Evolutionary conservation across 495 filamentous ascomycete genomes (phyloP).

Genomic region (Cryomyces antarcticus): DNA sequence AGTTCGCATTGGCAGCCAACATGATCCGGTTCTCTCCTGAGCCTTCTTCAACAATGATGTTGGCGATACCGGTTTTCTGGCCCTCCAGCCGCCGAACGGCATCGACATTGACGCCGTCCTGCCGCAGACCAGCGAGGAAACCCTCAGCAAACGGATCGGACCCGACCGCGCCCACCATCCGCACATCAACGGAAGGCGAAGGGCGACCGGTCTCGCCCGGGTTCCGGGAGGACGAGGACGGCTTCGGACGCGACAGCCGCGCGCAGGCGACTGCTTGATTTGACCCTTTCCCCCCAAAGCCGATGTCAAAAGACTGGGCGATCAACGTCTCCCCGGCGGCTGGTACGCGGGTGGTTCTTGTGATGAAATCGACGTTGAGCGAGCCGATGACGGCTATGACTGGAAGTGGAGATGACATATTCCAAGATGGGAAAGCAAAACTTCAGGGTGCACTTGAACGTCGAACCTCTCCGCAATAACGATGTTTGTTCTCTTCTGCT

Average conservation of each 20-base stretch:
- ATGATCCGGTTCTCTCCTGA: slow-evolving; percentile 79
- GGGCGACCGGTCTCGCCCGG: background rate
- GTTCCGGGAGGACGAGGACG: background rate
- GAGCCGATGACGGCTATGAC: slow-evolving; percentile 68
- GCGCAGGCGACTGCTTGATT: slow-evolving; percentile 81
- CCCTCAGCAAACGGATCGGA: slow-evolving; percentile 38
- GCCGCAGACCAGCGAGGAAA: slow-evolving; percentile 22
- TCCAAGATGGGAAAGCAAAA: too few species aligned
- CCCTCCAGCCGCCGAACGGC: slow-evolving; percentile 28
- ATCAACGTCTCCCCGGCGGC: slow-evolving; percentile 73
- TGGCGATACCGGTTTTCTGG: slow-evolving; percentile 54
- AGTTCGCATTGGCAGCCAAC: slow-evolving; percentile 63
- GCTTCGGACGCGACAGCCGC: slow-evolving; percentile 35
- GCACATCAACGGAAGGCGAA: slow-evolving; percentile 21
- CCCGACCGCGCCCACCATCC: slow-evolving; percentile 75
- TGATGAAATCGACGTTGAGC: slow-evolving; percentile 82
- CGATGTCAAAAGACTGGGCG: slow-evolving; percentile 53
- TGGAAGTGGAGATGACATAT: background rate
- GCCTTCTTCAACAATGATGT: slow-evolving; percentile 66
- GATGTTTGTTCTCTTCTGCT: too few species aligned
- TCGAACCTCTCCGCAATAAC: too few species aligned
- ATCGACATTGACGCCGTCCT: slow-evolving; percentile 39
- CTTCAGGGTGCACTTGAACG: too few species aligned
- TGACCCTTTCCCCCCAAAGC: slow-evolving; percentile 80
- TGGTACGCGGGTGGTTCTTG: slow-evolving; percentile 66